Base-by-base conservation (phyloP, 176 grass and related monocot species). In the Zoysia japonica region DNA sequence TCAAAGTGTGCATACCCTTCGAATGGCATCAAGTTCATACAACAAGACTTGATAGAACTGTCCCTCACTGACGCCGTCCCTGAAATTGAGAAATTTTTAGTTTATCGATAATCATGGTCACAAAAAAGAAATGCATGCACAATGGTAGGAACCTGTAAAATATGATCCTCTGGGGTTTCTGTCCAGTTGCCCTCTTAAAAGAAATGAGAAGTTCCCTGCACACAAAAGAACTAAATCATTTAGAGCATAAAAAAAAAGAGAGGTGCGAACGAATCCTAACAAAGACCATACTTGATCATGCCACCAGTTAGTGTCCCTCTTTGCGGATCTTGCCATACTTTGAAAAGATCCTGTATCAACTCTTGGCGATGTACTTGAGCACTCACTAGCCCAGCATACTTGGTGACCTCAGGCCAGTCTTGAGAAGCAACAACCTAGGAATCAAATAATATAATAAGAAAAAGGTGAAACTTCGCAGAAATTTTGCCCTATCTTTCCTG, bases 1-100 rank as follows among this genome's bases (percentile, higher is more conserved):
- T 39, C 4, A 14, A 74, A 73, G 9, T 62, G 68, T 49, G 19
- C 54, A 7, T 83, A 99, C 96, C 90, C 96, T 99, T 85, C 96
- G 84, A 70, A 99, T 99, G 50, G 96, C 92, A 84, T 91, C 90
- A 38, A 99, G 90, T 84, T 96, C 96, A 88, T 90, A 93, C 65
- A 99, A 42, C 60, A 99, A 83, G 80, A 99, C 96, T 86, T 99
- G 96, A 76, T 99, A 99, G 72, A 96, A 99, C 77, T 99, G 96
- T 1, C 90, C 92, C 82, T 96, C 96, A 0, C 96, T 99, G 35
- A 96, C 96, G 57, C 92, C 96, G 78, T 99, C 92, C 74, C 96
- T 92, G 90, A 78, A 91, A 77, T 65, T 62, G 43, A 13, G 3
- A 66, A 69, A 9, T 71, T 39, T 64, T 70, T 61, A 85, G 67